Percentiles rank a stretch among this genome's conserved stretches.
Evolutionary conservation across 2,329 filamentous ascomycete genomes (phyloP).

Genomic region (Colletotrichum nymphaeae): DNA sequence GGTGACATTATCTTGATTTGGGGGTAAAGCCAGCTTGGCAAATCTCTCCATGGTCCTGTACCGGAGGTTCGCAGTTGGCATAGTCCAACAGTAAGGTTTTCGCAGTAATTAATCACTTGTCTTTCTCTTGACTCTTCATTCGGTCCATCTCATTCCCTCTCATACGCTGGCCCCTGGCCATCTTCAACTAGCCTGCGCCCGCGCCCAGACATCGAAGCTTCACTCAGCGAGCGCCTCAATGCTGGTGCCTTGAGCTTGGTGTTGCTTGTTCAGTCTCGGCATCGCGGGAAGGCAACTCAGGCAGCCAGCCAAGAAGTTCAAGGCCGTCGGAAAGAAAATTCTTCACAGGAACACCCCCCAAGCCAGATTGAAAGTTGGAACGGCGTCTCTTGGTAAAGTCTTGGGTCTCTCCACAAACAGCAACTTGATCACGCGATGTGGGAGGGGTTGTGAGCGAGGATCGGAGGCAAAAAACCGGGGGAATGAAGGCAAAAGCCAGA

Average conservation of each 20-base stretch:
- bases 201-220: background rate
- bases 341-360: background rate
- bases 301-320: background rate
- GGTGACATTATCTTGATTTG: constrained; percentile 3
- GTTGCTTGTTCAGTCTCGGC: constrained; percentile 24
- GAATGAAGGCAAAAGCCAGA: background rate
- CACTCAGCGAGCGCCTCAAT: background rate
- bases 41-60: background rate
- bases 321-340: background rate
- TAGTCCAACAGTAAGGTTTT: background rate
- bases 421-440: constrained; percentile 20
- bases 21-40: background rate
- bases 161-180: background rate
- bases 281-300: constrained; percentile 7
- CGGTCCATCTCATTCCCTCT: background rate
- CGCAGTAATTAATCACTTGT: background rate
- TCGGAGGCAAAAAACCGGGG: background rate
- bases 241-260: constrained; percentile 19
- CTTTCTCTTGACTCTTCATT: background rate
- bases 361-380: background rate
- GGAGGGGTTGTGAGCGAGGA: background rate
- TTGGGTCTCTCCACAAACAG: constrained; percentile 27
- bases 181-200: background rate
- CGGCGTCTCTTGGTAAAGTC: constrained; percentile 15
- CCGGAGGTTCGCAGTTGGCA: constrained; percentile 8